Base-by-base conservation (phyloP, 805 yeast genomes). In the Yarrowia sp. region DNA sequence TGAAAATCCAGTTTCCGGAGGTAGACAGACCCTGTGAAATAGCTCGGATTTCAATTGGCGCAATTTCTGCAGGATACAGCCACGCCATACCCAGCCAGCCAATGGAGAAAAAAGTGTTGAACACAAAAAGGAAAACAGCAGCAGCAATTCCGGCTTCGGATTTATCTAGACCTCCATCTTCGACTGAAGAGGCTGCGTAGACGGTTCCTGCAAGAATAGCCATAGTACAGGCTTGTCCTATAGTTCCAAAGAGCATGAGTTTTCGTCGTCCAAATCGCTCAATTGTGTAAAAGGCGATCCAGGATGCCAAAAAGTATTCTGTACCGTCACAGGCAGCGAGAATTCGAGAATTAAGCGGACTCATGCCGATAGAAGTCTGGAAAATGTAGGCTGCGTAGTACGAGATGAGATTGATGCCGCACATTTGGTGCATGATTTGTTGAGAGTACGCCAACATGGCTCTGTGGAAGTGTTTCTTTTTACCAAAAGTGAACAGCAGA, bases 341-440 rank as follows among this genome's bases (percentile, higher is more conserved):
- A 41, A 69, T 68, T 32, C 67, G 64, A 14, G 70, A 40, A 11
- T 68, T 59, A n/a, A 48, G 10, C 14, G 44, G 46, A 33, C 33
- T 26, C 67, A 80, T 73, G 26, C 97, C 96, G 17, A 68, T 48
- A 0, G 91, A 82, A 66, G 77, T 80, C 62, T 83, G 83, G 74
- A 92, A 90, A 75, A 92, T 89, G 68, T 86, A 82, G 19, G 92
- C 91, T 46, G 96, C 96, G 74, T 88, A 92, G 77, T 92, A 92
- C 74, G 92, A 90, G 66, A 91, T 88, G 72, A 91, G 90, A 78
- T 92, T 92, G 68, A 90, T 86, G 64, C 98, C 98, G 10, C 96
- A 85, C 72, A 90, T 85, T 77, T 92, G 98, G 76, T 93, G 98
- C 71, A 90, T 79, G 66, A 68, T 46, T 66, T 84, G 79, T 44